Conservation (phyloP, 306 rosid species). For the Cicer judaicum region DNA sequence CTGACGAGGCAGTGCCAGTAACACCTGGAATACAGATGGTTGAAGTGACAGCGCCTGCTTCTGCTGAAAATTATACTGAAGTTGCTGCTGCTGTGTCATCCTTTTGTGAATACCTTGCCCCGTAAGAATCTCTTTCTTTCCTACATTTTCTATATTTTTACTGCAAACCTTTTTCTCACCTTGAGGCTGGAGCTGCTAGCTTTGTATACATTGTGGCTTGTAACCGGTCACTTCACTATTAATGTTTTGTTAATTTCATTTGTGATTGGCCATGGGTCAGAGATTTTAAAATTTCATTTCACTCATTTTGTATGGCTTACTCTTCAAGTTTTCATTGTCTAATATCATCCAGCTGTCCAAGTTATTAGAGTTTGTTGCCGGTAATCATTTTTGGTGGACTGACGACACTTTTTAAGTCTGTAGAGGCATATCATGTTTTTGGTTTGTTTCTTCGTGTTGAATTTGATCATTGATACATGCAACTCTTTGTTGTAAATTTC, state of each 20-base stretch:
- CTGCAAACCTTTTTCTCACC: background rate
- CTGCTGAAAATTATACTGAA: conserved; percentile 77
- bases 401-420: background rate
- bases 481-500: conserved; percentile 43
- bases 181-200: background rate
- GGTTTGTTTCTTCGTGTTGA: conserved; percentile 12
- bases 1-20: conserved; percentile 87
- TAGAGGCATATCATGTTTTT: conserved; percentile 26
- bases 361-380: background rate
- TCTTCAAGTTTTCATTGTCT: background rate
- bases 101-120: conserved; percentile 97
- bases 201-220: background rate
- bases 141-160: background rate
- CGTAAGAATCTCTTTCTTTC: conserved; percentile 62
- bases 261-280: background rate
- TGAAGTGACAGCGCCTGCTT: conserved; percentile 94
- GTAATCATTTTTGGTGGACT: background rate
- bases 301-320: background rate
- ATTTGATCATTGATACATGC: conserved; percentile 23
- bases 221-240: background rate
- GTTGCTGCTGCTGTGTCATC: conserved; percentile 76
- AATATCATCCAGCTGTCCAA: background rate
- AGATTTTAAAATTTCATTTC: background rate
- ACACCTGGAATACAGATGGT: conserved; percentile 94
- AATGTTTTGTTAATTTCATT: background rate